Evolutionary conservation across 75 land plant genomes (phyloP).

Genomic region (Sequoiadendron giganteum): DNA sequence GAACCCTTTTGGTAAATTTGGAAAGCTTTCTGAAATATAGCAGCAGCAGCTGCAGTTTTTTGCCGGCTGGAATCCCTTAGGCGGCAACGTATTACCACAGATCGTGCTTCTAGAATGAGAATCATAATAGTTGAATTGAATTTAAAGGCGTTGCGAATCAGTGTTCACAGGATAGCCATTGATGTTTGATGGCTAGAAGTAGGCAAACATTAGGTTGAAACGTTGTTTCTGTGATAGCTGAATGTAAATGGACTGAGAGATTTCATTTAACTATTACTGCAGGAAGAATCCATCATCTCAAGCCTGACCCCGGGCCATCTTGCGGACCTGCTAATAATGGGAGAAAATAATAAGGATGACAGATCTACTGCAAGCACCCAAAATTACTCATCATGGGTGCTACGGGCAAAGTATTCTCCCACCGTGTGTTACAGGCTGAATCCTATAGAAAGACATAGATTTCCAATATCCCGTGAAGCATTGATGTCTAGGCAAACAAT

Average conservation of each 20-base stretch:
- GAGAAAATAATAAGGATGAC: background rate
- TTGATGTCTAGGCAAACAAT: background rate
- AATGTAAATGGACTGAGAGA: background rate
- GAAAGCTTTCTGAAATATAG: background rate
- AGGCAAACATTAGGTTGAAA: background rate
- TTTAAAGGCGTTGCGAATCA: background rate
- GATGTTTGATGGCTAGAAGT: background rate
- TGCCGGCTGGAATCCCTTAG: background rate
- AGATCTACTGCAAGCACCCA: background rate
- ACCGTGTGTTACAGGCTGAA: slow-evolving; percentile 35
- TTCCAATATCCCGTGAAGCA: slow-evolving; percentile 7
- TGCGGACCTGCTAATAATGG: background rate
- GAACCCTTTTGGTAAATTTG: background rate
- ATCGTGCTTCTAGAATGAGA: background rate
- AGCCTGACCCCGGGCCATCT: background rate
- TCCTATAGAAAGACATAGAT: background rate
- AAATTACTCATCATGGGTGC: slow-evolving; percentile 30
- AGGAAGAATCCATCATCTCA: background rate
- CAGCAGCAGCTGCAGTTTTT: background rate
- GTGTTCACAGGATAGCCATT: background rate
- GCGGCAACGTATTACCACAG: background rate
- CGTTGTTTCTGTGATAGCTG: background rate
- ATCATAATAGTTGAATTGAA: slow-evolving; percentile 1
- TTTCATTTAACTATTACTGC: background rate
- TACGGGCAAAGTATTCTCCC: slow-evolving; percentile 41